Evolutionary conservation across 768 basidiomycete species (phyloP).

Genomic region (Plicaturopsis crispa): DNA sequence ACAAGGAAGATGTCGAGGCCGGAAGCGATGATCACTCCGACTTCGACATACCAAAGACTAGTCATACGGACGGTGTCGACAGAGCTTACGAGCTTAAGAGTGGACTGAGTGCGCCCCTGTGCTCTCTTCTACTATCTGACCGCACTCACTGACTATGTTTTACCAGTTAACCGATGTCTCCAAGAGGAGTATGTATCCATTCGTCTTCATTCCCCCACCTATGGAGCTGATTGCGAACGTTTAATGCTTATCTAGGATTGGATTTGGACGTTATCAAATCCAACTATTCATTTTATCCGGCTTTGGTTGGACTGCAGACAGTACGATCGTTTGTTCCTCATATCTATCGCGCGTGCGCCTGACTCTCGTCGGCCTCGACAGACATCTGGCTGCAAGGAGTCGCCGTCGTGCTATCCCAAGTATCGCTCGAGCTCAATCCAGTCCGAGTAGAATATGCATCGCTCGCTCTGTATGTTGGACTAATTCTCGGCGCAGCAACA

Average conservation of each 20-base stretch:
- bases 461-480: conserved; percentile 36
- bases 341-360: not conserved
- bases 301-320: conserved; percentile 43
- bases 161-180: conserved; percentile 35
- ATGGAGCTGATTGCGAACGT: conserved; percentile 2
- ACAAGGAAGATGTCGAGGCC: too few relatives aligned
- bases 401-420: conserved; percentile 36
- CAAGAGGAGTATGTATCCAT: conserved; percentile 31
- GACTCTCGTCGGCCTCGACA: conserved; percentile 7
- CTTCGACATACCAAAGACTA: not conserved
- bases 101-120: conserved; percentile 16
- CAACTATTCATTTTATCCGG: conserved; percentile 40
- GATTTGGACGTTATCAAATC: conserved; percentile 41
- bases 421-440: conserved; percentile 35
- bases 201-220: not conserved
- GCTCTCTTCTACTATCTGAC: not conserved
- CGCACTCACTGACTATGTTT: too few relatives aligned
- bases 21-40: too few relatives aligned
- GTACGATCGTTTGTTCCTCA: conserved; percentile 20
- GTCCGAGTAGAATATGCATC: conserved; percentile 36
- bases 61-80: conserved; percentile 17
- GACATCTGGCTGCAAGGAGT: conserved; percentile 42
- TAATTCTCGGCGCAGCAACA: conserved; percentile 38
- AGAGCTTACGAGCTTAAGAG: conserved; percentile 26
- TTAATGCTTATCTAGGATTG: conserved; percentile 31